Conservation (phyloP, 768 basidiomycete species). For the Mrakia gelida region DNA sequence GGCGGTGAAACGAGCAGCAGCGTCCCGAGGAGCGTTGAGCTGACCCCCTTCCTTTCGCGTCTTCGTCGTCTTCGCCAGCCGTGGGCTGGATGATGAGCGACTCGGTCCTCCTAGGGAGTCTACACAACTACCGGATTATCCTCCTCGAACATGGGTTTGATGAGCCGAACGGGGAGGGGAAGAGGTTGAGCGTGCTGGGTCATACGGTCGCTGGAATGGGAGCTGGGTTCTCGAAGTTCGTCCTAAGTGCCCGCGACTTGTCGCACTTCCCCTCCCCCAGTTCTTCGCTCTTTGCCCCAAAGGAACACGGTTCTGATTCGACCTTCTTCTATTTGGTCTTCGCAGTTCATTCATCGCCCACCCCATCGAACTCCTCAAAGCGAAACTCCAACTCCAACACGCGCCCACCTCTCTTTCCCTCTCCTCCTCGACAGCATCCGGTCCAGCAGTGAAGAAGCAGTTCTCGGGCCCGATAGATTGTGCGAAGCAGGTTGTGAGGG, state of each 20-base stretch:
- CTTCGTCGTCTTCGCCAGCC: constrained; percentile 11
- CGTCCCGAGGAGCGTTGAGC: too few relatives aligned
- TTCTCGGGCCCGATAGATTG: constrained; percentile 41
- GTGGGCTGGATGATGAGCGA: constrained; percentile 45
- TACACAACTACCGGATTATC: constrained; percentile 43
- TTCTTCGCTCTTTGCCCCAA: too few relatives aligned
- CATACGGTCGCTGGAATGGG: constrained; percentile 42
- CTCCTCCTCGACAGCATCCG: constrained; percentile 51
- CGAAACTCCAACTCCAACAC: constrained; percentile 46
- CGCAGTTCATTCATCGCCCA: constrained; percentile 64
- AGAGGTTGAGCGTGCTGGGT: constrained; percentile 39
- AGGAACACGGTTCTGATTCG: too few relatives aligned
- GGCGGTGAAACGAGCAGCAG: too few relatives aligned
- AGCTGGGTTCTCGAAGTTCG: constrained; percentile 45
- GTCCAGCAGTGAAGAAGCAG: constrained; percentile 60
- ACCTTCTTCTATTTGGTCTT: background rate
- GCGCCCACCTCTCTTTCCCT: constrained; percentile 32
- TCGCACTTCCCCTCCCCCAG: too few relatives aligned
- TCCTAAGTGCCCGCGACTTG: too few relatives aligned
- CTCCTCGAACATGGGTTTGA: constrained; percentile 39
- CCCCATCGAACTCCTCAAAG: constrained; percentile 74
- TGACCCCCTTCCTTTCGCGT: too few relatives aligned
- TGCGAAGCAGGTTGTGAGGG: constrained; percentile 58
- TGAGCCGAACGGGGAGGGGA: constrained; percentile 32
- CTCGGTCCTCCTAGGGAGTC: constrained; percentile 43